Conservation (phyloP, 352 stramenopile genomes). For the Pythium insidiosum region DNA sequence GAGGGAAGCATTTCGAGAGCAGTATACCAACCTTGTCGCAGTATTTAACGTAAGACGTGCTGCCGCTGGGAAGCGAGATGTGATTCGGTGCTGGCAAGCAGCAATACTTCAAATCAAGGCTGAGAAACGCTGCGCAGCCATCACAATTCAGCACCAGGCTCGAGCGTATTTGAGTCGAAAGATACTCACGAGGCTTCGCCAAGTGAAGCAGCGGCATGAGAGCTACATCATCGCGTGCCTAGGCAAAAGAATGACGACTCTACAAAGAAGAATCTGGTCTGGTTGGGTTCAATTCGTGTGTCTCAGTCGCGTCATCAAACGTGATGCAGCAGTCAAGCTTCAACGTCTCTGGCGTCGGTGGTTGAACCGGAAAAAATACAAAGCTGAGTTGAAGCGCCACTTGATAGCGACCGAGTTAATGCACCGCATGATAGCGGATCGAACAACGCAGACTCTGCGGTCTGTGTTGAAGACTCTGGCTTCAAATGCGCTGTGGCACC, state of each 20-base stretch:
- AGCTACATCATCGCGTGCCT: constrained; percentile 31
- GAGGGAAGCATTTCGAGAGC: constrained; percentile 11
- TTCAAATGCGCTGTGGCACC: constrained; percentile 39
- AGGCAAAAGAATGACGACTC: constrained; percentile 10
- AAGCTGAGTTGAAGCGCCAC: constrained; percentile 30
- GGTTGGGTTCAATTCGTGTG: constrained; percentile 17
- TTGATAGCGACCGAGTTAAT: constrained; percentile 38
- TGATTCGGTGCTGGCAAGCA: too few relatives aligned
- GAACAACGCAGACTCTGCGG: constrained; percentile 18
- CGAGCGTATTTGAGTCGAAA: constrained; percentile 27
- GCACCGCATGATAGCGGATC: constrained; percentile 32
- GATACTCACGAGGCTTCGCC: constrained; percentile 27
- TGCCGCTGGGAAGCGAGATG: too few relatives aligned
- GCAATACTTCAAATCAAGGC: too few relatives aligned
- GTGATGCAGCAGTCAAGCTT: constrained; percentile 17
- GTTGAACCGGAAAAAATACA: constrained; percentile 6
- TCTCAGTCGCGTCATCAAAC: constrained; percentile 1
- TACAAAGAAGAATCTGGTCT: constrained; percentile 7
- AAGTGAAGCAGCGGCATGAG: constrained; percentile 25
- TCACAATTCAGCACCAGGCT: constrained; percentile 28
- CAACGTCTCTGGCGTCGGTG: constrained; percentile 35
- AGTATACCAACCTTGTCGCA: neutral
- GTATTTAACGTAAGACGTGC: too few relatives aligned
- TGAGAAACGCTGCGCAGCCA: constrained; percentile 21
- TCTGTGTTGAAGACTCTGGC: constrained; percentile 29